phyloP scores from a whole-genome alignment of 768 basidiomycete genomes.

The Leucocoprinus birnbaumii region DNA sequence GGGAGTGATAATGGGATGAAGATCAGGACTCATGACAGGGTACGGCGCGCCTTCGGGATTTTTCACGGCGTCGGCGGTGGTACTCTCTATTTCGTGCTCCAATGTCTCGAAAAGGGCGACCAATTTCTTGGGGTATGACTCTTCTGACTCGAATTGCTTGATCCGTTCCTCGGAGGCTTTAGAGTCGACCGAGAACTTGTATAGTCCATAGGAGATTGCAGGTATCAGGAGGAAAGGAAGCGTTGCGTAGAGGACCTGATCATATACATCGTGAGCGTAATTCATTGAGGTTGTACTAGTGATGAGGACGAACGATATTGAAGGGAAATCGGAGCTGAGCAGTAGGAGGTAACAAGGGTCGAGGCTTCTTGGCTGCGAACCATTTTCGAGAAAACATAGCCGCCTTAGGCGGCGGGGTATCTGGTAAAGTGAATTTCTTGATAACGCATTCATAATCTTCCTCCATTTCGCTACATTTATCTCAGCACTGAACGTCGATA shows the following conservation, averaged over 20 bases:
- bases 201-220: constrained; percentile 47
- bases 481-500: constrained; percentile 6
- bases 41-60: constrained; percentile 24
- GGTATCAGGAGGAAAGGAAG: constrained; percentile 68
- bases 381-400: constrained; percentile 38
- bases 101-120: constrained; percentile 52
- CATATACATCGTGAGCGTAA: background rate
- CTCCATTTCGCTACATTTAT: constrained; percentile 49
- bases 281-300: background rate
- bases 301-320: constrained; percentile 56
- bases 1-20: constrained; percentile 48
- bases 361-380: constrained; percentile 39
- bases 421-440: constrained; percentile 45
- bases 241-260: constrained; percentile 47
- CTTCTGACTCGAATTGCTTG: constrained; percentile 58
- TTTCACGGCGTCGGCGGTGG: constrained; percentile 59
- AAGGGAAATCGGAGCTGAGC: constrained; percentile 63
- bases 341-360: constrained; percentile 53
- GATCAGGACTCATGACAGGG: constrained; percentile 18
- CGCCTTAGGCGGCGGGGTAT: constrained; percentile 41
- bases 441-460: constrained; percentile 58
- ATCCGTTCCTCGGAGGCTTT: constrained; percentile 65
- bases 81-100: constrained; percentile 59
- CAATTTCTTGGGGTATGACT: constrained; percentile 40
- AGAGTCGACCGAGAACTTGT: constrained; percentile 58